Conservation (phyloP, 2,329 filamentous ascomycete genomes). For the Ophiostoma pallidulum region DNA sequence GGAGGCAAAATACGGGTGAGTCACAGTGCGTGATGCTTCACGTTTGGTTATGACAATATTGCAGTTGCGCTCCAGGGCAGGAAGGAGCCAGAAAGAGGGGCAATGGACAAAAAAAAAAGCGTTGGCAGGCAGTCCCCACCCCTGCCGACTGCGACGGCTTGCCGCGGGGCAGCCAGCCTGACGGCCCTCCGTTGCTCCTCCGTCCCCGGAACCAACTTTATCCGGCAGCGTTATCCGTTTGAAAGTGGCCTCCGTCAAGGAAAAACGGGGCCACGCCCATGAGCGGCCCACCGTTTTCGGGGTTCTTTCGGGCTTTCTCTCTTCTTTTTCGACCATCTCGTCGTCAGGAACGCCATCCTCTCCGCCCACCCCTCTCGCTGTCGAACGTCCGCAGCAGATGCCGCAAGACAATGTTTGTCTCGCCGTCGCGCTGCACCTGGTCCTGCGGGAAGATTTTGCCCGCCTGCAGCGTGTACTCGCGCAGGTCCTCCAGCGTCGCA, state of each 20-base stretch:
- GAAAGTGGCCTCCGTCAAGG: no score
- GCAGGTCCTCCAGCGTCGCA: background rate
- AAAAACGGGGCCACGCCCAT: no score
- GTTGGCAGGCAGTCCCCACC: background rate
- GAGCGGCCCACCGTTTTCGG: no score
- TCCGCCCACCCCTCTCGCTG: no score
- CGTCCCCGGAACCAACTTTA: constrained; percentile 9
- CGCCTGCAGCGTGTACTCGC: background rate
- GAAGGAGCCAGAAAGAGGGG: constrained; percentile 6
- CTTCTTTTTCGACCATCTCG: no score
- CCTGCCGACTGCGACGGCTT: background rate
- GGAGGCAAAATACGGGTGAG: no score
- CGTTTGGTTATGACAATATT: no score
- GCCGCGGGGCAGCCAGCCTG: background rate
- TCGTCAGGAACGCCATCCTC: no score
- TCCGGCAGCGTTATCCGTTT: constrained; percentile 1
- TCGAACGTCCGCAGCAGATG: background rate
- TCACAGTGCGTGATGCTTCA: no score
- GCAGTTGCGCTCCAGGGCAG: constrained; percentile 6
- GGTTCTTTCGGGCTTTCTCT: no score
- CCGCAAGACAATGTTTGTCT: constrained; percentile 7
- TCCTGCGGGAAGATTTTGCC: background rate
- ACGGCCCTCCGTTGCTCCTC: no score
- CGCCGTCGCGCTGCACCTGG: background rate
- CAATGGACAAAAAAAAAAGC: constrained; percentile 9